phyloP scores from a whole-genome alignment of 2,329 filamentous ascomycete genomes.

The Hymenoscyphus scutula region DNA sequence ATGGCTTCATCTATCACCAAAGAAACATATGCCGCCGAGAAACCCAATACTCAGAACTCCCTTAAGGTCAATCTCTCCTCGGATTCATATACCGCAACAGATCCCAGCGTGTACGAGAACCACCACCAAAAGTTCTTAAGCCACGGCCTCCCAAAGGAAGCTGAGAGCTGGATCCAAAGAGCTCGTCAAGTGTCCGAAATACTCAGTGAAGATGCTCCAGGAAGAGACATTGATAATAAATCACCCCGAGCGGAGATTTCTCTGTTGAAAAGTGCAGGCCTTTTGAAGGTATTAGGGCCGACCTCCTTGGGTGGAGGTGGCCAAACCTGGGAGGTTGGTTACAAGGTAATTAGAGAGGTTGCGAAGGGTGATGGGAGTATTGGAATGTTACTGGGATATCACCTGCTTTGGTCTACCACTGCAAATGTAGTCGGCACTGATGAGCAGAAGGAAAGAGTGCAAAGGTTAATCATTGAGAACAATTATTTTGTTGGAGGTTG shows the following conservation, averaged over 20 bases:
- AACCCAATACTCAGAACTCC: too few species aligned
- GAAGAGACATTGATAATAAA: slow-evolving; percentile 51
- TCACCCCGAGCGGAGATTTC: slow-evolving; percentile 50
- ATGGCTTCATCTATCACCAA: slow-evolving; percentile 18
- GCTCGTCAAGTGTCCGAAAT: slow-evolving; percentile 49
- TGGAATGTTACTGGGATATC: slow-evolving; percentile 65
- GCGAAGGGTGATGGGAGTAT: slow-evolving; percentile 64
- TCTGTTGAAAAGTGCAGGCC: slow-evolving; percentile 49
- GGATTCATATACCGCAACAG: slow-evolving; percentile 28
- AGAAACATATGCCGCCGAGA: neutral
- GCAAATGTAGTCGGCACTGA: slow-evolving; percentile 58
- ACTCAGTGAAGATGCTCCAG: slow-evolving; percentile 47
- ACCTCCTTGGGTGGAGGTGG: slow-evolving; percentile 51
- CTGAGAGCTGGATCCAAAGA: slow-evolving; percentile 46
- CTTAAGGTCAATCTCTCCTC: neutral
- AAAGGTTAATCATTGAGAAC: slow-evolving; percentile 58
- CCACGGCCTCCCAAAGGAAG: slow-evolving; percentile 39
- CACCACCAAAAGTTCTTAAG: slow-evolving; percentile 41
- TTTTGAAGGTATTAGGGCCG: slow-evolving; percentile 50
- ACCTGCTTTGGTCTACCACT: slow-evolving; percentile 61
- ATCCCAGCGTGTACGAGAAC: slow-evolving; percentile 42
- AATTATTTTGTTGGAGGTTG: slow-evolving; percentile 63
- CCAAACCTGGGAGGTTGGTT: slow-evolving; percentile 53
- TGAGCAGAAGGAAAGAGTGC: slow-evolving; percentile 56
- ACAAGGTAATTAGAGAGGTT: slow-evolving; percentile 59